Evolutionary conservation across 768 basidiomycete genomes (phyloP), one percentile per base, ranked within the genome.

Genomic region (Boletus rubropictus): DNA sequence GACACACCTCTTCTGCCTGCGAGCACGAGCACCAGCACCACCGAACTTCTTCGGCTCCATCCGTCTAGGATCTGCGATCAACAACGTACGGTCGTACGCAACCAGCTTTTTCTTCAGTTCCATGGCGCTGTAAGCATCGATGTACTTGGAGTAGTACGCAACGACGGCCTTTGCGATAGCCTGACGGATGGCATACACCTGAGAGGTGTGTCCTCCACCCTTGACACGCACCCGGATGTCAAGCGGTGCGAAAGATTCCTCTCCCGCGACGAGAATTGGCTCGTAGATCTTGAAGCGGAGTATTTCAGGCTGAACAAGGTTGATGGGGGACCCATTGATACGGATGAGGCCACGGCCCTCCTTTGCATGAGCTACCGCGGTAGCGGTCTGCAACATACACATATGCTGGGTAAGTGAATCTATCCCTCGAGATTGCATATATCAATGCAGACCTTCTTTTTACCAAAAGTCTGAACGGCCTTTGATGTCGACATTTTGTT

Each of bases 31-130:
- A 84, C 94, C 94, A 69, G 77, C 79, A 78, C 94, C 94, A 80
- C 94, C 95, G 69, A 98, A 97, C 75, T 95, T 96, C 84, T 97
- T 97, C 61, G 95, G 95, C 71, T 98, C 95, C 86, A 88, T 89
- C 76, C 95, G 86, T 74, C 96, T 84, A 56, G 91, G 92, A 68
- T 95, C 92, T 47, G 92, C 88, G 56, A 94, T 93, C 62, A 94
- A 71, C 51, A 95, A 73, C 41, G 88, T 82, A 57, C 88, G 78
- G 77, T 99, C 96, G 70, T 98, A 98, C 14, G 90, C 84, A 52
- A 96, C 89, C 58, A 98, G 74, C 69, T 89, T 90, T 81, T 98
- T 98, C 84, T 96, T 97, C 73, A 99, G 69, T 74, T 95, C 94
- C 72, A 99, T 82, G 21, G 95, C 92, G 60, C 89, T 92, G 71